Evolutionary conservation across 2,329 filamentous ascomycete genomes (phyloP).

Genomic region (Blumeriella jaapii): DNA sequence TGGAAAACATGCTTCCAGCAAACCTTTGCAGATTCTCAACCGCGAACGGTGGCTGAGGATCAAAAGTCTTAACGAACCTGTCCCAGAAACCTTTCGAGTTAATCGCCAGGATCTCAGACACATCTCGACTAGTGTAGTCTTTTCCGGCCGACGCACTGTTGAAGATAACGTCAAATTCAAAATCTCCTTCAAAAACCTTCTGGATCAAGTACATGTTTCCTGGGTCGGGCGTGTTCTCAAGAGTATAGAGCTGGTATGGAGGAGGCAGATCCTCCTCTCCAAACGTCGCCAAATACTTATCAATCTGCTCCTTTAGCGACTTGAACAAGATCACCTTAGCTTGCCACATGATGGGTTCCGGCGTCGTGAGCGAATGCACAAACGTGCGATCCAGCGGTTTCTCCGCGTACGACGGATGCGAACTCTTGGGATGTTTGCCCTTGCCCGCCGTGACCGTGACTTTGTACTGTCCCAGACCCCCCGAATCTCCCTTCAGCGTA

Average conservation of each 20-base stretch:
- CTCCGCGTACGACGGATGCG: constrained; percentile 52
- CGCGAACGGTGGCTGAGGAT: constrained; percentile 65
- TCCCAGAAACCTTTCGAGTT: constrained; percentile 59
- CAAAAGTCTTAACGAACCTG: constrained; percentile 62
- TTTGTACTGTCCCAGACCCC: constrained; percentile 67
- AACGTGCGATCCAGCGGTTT: constrained; percentile 68
- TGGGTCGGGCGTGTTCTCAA: constrained; percentile 53
- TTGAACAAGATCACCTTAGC: constrained; percentile 58
- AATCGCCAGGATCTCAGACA: constrained; percentile 58
- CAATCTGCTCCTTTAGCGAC: constrained; percentile 51
- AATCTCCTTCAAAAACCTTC: constrained; percentile 80
- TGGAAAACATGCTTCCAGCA: constrained; percentile 84
- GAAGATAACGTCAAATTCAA: constrained; percentile 89
- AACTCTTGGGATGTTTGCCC: constrained; percentile 47
- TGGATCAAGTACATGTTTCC: constrained; percentile 85
- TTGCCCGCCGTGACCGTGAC: constrained; percentile 64
- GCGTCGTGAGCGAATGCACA: constrained; percentile 58
- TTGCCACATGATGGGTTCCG: constrained; percentile 69
- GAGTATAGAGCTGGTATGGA: constrained; percentile 73
- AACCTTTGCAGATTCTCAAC: constrained; percentile 65
- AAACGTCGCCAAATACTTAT: constrained; percentile 45
- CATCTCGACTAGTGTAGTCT: constrained; percentile 44
- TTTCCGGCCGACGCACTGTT: constrained; percentile 59
- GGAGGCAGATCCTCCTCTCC: constrained; percentile 60
- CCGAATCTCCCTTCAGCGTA: constrained; percentile 56